A percentile compares a stretch with the other conserved stretches of the same genome.
phyloP scores from a whole-genome alignment of 2,329 filamentous ascomycete species.

The Diplocarpon mali region DNA sequence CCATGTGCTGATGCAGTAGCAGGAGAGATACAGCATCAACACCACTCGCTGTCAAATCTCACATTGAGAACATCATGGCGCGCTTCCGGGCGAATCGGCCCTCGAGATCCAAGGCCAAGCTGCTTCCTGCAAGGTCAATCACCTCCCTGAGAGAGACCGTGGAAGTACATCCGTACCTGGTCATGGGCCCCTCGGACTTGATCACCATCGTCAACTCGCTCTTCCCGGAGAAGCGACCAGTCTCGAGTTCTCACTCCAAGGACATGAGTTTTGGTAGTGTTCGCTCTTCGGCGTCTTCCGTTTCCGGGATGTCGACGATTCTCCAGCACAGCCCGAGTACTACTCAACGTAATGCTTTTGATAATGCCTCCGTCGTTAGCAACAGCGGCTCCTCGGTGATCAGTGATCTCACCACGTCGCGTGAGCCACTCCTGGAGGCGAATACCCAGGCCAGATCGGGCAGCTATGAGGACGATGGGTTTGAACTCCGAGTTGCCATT shows the following conservation, averaged over 20 bases:
- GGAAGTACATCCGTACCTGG: conserved; percentile 69
- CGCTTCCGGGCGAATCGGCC: conserved; percentile 40
- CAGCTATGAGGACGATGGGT: conserved; percentile 53
- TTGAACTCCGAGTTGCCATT: conserved; percentile 53
- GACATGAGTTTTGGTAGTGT: conserved; percentile 46
- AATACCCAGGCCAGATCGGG: conserved; percentile 34
- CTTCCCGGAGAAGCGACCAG: conserved; percentile 63
- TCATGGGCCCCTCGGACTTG: conserved; percentile 69
- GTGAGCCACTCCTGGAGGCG: conserved; percentile 51
- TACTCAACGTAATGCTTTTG: conserved; percentile 40
- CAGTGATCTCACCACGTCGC: conserved; percentile 57
- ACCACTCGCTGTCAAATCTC: conserved; percentile 49
- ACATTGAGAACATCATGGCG: conserved; percentile 61
- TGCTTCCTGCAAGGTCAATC: conserved; percentile 61
- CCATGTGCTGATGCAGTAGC: conserved; percentile 2
- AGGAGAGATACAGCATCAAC: conserved; percentile 51
- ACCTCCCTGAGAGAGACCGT: conserved; percentile 64
- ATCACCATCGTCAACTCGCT: conserved; percentile 72
- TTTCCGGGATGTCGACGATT: conserved; percentile 54
- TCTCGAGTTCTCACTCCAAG: conserved; percentile 39
- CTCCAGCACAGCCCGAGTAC: conserved; percentile 59
- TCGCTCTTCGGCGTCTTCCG: conserved; percentile 56
- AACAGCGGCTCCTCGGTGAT: conserved; percentile 62
- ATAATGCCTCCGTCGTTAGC: conserved; percentile 60
- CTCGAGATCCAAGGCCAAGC: conserved; percentile 40